These are phyloP conservation scores for Crithidia mellificae DNA, from an alignment of 208 protist genomes.

Conservation along the genomic window DNA sequence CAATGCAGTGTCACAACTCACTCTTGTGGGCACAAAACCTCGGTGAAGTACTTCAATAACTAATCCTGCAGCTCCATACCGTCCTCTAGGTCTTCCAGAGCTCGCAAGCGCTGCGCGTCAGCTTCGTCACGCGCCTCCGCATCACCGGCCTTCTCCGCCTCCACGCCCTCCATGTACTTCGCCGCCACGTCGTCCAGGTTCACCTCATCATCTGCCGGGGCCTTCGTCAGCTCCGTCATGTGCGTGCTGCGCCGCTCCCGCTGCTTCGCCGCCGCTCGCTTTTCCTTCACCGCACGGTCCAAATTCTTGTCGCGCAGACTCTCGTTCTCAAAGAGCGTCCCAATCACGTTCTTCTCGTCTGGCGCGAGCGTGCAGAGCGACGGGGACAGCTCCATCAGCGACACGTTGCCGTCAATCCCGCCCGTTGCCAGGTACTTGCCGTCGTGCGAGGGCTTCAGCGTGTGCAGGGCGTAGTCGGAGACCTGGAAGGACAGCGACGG, in stretches of 20 bases:
- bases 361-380: conserved; percentile 78
- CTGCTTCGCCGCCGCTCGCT: conserved; percentile 64
- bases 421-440: conserved; percentile 89
- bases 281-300: conserved; percentile 86
- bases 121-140: conserved; percentile 39
- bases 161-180: conserved; percentile 59
- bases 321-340: conserved; percentile 93
- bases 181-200: conserved; percentile 54
- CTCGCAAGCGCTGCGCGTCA: conserved; percentile 52
- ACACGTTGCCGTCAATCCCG: conserved; percentile 93
- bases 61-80: conserved; percentile 66
- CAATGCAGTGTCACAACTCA: too few species aligned
- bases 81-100: conserved; percentile 82
- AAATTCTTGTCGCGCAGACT: conserved; percentile 94
- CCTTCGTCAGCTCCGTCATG: conserved; percentile 40
- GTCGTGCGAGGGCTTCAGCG: conserved; percentile 73
- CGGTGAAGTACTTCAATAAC: too few species aligned
- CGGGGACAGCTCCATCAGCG: conserved; percentile 92
- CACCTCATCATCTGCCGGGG: conserved; percentile 34
- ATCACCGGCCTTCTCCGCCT: conserved; percentile 46
- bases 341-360: conserved; percentile 91
- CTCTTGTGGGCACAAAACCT: too few species aligned
- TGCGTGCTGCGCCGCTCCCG: conserved; percentile 74
- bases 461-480: conserved; percentile 90
- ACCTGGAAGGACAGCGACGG: conserved; percentile 92